Evolutionary conservation across 805 yeast genomes (phyloP).

Genomic region (Schwanniomyces occidentalis): DNA sequence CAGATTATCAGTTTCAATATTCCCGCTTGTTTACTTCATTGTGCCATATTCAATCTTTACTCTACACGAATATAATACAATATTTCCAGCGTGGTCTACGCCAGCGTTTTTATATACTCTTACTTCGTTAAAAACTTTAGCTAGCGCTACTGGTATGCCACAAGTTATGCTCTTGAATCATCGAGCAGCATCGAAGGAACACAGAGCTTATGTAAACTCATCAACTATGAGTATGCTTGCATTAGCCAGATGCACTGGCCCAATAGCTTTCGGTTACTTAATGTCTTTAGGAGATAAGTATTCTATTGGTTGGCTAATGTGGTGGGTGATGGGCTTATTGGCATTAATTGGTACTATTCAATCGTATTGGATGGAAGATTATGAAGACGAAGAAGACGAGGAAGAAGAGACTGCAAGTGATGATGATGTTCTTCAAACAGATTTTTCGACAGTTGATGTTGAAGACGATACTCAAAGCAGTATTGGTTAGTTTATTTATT

Average conservation of each 20-base stretch:
- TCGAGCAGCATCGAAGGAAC: conserved; percentile 51
- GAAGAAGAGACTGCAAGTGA: neutral
- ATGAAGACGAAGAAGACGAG: conserved; percentile 26
- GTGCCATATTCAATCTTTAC: conserved; percentile 52
- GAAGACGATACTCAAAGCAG: conserved; percentile 3
- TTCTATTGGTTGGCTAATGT: conserved; percentile 27
- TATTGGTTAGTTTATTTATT: no score
- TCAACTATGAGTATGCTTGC: conserved; percentile 54
- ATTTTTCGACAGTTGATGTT: conserved; percentile 1
- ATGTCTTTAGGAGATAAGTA: conserved; percentile 29
- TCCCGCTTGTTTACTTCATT: conserved; percentile 46
- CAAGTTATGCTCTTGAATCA: conserved; percentile 54
- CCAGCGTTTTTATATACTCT: conserved; percentile 26
- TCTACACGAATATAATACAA: conserved; percentile 31
- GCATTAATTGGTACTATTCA: conserved; percentile 19
- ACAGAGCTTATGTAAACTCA: conserved; percentile 61
- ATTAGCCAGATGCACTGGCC: conserved; percentile 57
- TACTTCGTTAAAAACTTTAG: conserved; percentile 30
- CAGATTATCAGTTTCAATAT: conserved; percentile 37
- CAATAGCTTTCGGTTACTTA: conserved; percentile 53
- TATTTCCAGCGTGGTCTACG: conserved; percentile 20
- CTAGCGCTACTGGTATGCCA: conserved; percentile 52
- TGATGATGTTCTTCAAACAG: neutral
- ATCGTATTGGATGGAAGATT: conserved; percentile 24
- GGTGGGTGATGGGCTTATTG: conserved; percentile 31